A percentile compares a stretch with the other conserved stretches of the same genome.
phyloP scores from a whole-genome alignment of 129 eudicot species.

The Heracleum sosnowskyi region DNA sequence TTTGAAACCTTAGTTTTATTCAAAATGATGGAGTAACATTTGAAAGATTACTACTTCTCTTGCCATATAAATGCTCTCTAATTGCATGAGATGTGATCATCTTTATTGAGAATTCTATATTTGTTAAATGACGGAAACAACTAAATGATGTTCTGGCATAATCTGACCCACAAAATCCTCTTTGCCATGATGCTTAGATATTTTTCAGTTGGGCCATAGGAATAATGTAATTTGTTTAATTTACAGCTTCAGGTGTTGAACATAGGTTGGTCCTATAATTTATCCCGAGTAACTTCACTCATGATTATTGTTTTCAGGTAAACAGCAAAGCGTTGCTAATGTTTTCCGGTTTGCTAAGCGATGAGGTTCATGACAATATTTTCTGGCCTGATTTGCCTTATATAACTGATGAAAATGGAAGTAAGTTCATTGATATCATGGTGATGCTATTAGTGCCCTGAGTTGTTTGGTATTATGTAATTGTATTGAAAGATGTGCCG shows the following conservation, averaged over 20 bases:
- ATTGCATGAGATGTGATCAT: neutral
- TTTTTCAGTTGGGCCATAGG: neutral
- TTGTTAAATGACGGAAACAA: neutral
- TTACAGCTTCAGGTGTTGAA: neutral
- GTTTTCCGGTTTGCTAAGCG: constrained; percentile 61
- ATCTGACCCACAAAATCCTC: neutral
- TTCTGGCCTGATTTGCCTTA: constrained; percentile 98
- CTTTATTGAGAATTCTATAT: neutral
- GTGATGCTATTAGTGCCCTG: neutral
- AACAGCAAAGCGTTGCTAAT: constrained; percentile 92
- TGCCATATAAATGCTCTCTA: neutral
- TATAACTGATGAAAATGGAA: constrained; percentile 89
- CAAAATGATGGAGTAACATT: neutral
- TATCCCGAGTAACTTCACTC: constrained; percentile 16
- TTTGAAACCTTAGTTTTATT: neutral
- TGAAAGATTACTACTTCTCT: neutral
- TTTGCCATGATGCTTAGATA: neutral
- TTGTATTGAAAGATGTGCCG: constrained; percentile 3
- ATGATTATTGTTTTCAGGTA: constrained; percentile 44
- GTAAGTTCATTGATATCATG: constrained; percentile 32
- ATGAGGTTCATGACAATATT: constrained; percentile 71
- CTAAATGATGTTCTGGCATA: neutral
- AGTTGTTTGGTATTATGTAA: constrained; percentile 3
- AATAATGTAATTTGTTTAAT: neutral
- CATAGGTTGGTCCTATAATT: neutral